phyloP scores from a whole-genome alignment of 768 basidiomycete genomes.

The Trametes villosa region DNA sequence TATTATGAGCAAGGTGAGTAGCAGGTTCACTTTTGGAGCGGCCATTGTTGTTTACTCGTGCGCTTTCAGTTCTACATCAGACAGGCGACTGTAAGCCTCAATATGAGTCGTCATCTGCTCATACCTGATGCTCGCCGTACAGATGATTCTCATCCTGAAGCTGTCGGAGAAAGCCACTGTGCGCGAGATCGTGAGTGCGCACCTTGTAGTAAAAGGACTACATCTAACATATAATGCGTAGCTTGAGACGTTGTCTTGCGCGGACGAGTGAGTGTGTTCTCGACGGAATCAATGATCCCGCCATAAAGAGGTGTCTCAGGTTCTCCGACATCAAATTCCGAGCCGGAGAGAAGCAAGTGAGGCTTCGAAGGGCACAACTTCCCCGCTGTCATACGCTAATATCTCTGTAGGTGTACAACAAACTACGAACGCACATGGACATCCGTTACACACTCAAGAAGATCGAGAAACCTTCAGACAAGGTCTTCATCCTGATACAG shows the following conservation, averaged over 20 bases:
- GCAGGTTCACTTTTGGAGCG: neutral
- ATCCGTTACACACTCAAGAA: slow-evolving; percentile 80
- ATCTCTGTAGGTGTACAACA: slow-evolving; percentile 57
- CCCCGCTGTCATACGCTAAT: neutral
- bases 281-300: neutral
- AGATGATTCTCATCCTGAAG: slow-evolving; percentile 73
- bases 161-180: slow-evolving; percentile 57
- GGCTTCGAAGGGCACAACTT: neutral
- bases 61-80: slow-evolving; percentile 69
- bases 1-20: slow-evolving; percentile 80
- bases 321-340: slow-evolving; percentile 72
- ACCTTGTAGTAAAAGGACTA: neutral
- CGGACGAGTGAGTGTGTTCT: slow-evolving; percentile 61
- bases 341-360: slow-evolving; percentile 74
- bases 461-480: slow-evolving; percentile 72
- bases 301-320: slow-evolving; percentile 42
- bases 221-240: slow-evolving; percentile 29
- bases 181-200: slow-evolving; percentile 63
- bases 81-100: slow-evolving; percentile 58
- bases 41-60: neutral
- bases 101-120: neutral
- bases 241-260: slow-evolving; percentile 66
- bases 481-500: slow-evolving; percentile 84
- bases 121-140: neutral
- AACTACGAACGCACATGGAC: slow-evolving; percentile 69